phyloP scores from a whole-genome alignment of 805 yeast genomes.

The Wickerhamomyces pijperi region DNA sequence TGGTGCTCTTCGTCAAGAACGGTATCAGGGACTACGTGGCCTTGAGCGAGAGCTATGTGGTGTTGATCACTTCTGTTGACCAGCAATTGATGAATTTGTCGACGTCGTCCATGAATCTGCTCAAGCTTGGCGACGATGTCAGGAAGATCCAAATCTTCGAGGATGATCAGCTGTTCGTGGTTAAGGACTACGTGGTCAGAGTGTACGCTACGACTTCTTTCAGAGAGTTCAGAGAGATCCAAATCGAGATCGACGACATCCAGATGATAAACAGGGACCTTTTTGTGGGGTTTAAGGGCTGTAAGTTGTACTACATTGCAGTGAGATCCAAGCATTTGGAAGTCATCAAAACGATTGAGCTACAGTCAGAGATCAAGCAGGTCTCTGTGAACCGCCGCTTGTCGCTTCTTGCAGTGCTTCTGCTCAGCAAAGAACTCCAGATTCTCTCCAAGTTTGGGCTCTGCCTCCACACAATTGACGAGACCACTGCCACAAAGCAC shows the following conservation, averaged over 20 bases:
- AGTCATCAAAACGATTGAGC: not conserved
- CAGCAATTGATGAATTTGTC: constrained; percentile 11
- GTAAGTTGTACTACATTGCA: too few relatives aligned
- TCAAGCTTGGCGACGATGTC: constrained; percentile 5
- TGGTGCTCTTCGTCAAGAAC: constrained; percentile 17
- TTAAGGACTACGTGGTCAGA: not conserved
- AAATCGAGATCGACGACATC: not conserved
- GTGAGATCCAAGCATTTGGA: too few relatives aligned
- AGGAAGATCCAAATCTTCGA: not conserved
- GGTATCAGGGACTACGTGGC: constrained; percentile 14
- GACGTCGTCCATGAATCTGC: constrained; percentile 5
- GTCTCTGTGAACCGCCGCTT: not conserved
- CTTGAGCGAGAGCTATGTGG: constrained; percentile 7
- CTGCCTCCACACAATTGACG: not conserved
- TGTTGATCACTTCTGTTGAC: constrained; percentile 9
- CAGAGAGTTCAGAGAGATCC: not conserved
- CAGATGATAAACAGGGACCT: not conserved
- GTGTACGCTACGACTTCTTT: not conserved
- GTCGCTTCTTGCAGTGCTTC: not conserved
- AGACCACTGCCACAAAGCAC: not conserved
- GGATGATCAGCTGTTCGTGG: constrained; percentile 1
- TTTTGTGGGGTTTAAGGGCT: not conserved
- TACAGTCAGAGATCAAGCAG: not conserved
- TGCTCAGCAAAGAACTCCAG: not conserved
- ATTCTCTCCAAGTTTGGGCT: not conserved